Base-by-base conservation (phyloP, 2,329 filamentous ascomycete genomes). In the Penicillium freii region DNA sequence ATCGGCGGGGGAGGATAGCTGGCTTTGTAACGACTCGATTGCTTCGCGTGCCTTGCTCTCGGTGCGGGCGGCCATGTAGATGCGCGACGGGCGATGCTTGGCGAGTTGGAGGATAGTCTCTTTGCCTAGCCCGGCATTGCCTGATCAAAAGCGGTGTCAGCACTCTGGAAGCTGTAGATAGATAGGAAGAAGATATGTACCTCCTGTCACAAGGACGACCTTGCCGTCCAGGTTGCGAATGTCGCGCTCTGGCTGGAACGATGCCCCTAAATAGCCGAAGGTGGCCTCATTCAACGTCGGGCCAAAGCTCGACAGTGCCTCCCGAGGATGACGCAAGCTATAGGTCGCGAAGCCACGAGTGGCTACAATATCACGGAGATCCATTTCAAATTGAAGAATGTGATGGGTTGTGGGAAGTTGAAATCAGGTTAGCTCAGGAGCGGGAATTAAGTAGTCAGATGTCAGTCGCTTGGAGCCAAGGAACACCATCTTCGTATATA, bases 21-120 rank as follows among this genome's bases (percentile, higher is more conserved):
- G 62, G 1, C 69, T 51, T 58, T 77, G 66, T 58, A 78, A 74
- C 3, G 73, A 70, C 17, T 78, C 69, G 42, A 84, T 78, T 9
- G 77, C 74, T 8, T 77, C 72, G 21, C 74, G 77, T 11, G 77
- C 77, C 45, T 77, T 73, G 42, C 67, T 62, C 49, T 71, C 71
- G 21, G 73, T 80, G 45, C 82, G 79, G 2, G 81, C 81, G 15
- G 77, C 81, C 57, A 86, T 77, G 71, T 81, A 85, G 59, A 86
- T 80, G 55, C 82, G 78, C 0, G 73, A 71, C 1, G 83, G 82
- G 8, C 73, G 67, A 65, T 84, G 82, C 56, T 73, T 74, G n/a
- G 78, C 78, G 43, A 84, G 73, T 51, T 79, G 75, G 36, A 76
- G 65, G 43, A 82, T 68, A 8, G 79, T 78, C 62, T 80, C 76